Base-by-base conservation (phyloP, 129 eudicot genomes). In the Tanacetum coccineum region DNA sequence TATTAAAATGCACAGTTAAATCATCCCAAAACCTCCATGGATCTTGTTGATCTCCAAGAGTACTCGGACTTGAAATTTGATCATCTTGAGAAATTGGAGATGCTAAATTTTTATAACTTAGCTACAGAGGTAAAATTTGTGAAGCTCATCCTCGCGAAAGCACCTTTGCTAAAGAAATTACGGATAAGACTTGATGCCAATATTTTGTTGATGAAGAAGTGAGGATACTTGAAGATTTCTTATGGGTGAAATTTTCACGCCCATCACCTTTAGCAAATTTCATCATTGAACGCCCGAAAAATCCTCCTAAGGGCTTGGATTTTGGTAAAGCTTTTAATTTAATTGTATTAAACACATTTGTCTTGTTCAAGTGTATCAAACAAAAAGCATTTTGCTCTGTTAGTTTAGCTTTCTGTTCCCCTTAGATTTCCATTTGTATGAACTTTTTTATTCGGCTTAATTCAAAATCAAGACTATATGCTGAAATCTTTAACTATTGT, bases 261-360 rank as follows among this genome's bases (percentile, higher is more conserved):
- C 49, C 62, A 36, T 53, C 62, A 30, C 62, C 51, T 11, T 10
- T 21, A 36, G 52, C 62, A n/a, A 67, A 67, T 11, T 28, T 67
- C 18, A 5, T 59, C 8, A 13, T 30, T 9, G 4, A 30, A 6
- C 65, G 45, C 46, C 65, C 1, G 42, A 8, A 36, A 36, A 36
- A 36, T 36, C 42, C 42, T 36, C 42, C 42, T 36, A 36, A 36
- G 6, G 9, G 42, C 9, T 36, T 36, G 42, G 42, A 36, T 36
- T 36, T 6, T 6, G 42, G 42, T 36, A 36, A 36, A 6, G 42
- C 42, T 6, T 36, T 36, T 36, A 5, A 36, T 36, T 36, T 36
- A 36, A 36, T 36, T 36, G 42, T 36, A 1, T 36, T 6, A 1
- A 36, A 36, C 42, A 36, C 42, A 32, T 32, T 5, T 32, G 9